Conservation (phyloP, 306 rosid species). For the Ziziphus jujuba region DNA sequence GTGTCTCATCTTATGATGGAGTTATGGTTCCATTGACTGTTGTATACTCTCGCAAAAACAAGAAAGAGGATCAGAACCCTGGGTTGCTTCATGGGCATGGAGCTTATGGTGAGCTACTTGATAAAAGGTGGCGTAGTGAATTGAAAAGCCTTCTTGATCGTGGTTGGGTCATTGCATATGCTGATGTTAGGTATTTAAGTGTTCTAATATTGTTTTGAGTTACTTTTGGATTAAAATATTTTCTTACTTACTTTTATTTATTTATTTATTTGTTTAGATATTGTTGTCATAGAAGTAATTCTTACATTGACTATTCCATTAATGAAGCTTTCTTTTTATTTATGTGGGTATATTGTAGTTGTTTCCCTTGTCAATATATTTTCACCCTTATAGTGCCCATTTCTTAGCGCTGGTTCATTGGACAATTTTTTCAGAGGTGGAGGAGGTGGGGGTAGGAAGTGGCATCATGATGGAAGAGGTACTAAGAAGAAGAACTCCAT, state of each 20-base stretch:
- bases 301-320: constrained; percentile 9
- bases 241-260: background rate
- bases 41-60: constrained; percentile 57
- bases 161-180: constrained; percentile 89
- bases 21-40: constrained; percentile 71
- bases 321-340: constrained; percentile 17
- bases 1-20: constrained; percentile 74
- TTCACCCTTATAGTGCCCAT: constrained; percentile 2
- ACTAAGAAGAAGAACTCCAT: constrained; percentile 69
- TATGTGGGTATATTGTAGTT: background rate
- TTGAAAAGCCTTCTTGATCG: constrained; percentile 94
- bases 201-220: constrained; percentile 13
- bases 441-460: constrained; percentile 87
- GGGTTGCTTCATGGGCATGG: constrained; percentile 91
- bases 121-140: constrained; percentile 84
- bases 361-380: background rate
- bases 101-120: constrained; percentile 87
- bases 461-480: constrained; percentile 84
- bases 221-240: constrained; percentile 7
- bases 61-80: constrained; percentile 59
- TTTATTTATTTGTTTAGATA: background rate
- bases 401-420: constrained; percentile 22
- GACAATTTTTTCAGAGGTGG: constrained; percentile 68
- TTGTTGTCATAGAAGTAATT: background rate
- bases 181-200: constrained; percentile 78